phyloP scores from a whole-genome alignment of 345 rosid species.

The Boechera retrofracta region DNA sequence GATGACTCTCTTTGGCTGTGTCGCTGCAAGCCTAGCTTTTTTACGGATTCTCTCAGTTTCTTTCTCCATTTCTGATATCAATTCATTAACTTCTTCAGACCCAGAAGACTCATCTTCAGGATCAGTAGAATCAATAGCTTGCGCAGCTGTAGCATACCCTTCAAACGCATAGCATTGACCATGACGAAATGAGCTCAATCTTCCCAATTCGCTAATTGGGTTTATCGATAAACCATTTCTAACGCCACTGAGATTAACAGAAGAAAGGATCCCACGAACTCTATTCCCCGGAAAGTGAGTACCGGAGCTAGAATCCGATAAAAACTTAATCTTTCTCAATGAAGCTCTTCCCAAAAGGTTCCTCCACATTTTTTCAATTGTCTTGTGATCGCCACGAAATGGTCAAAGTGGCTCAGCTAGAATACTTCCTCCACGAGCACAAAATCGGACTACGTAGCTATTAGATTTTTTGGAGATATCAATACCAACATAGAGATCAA shows the following conservation, averaged over 20 bases:
- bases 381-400: conserved; percentile 17
- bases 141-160: conserved; percentile 63
- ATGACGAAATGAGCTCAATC: conserved; percentile 25
- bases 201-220: conserved; percentile 38
- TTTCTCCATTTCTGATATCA: conserved; percentile 51
- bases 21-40: conserved; percentile 38
- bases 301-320: conserved; percentile 32
- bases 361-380: conserved; percentile 68
- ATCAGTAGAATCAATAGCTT: conserved; percentile 63
- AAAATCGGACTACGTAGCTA: neutral
- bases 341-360: conserved; percentile 58
- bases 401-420: conserved; percentile 8
- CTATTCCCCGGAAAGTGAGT: neutral
- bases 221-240: conserved; percentile 27
- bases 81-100: conserved; percentile 69
- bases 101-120: conserved; percentile 74
- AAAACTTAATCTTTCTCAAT: conserved; percentile 49
- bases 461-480: neutral
- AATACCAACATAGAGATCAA: conserved; percentile 13
- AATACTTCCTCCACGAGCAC: neutral
- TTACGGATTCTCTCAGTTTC: conserved; percentile 46
- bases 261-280: conserved; percentile 7
- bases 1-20: conserved; percentile 57
- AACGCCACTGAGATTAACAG: conserved; percentile 10
- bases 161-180: conserved; percentile 33